These are phyloP conservation scores for Magnusiomyces ingens DNA, from an alignment of 1,139 yeast species.

Conservation along the genomic window DNA sequence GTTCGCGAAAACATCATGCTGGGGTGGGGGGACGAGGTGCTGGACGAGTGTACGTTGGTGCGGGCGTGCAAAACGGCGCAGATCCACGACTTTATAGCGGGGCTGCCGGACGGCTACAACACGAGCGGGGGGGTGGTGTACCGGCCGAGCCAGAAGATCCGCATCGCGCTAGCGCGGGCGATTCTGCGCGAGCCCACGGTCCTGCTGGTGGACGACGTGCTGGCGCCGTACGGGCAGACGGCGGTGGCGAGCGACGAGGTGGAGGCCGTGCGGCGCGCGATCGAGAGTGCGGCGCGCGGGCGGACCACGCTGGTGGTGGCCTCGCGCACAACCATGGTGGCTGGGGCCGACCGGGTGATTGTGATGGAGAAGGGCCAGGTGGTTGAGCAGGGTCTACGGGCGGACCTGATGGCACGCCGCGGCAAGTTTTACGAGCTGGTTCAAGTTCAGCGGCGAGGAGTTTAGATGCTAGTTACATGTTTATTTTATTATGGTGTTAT, in stretches of 20 bases:
- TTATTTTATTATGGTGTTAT: not conserved
- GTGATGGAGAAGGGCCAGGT: slow-evolving; percentile 23
- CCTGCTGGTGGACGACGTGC: slow-evolving; percentile 54
- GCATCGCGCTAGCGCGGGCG: slow-evolving; percentile 72
- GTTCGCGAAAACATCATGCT: slow-evolving; percentile 81
- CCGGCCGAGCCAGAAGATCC: slow-evolving; percentile 19
- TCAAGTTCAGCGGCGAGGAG: slow-evolving; percentile 1
- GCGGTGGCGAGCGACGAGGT: slow-evolving; percentile 4
- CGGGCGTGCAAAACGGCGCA: slow-evolving; percentile 69
- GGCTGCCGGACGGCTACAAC: slow-evolving; percentile 76
- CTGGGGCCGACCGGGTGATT: slow-evolving; percentile 19
- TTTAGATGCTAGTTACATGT: not conserved
- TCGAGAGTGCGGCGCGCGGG: slow-evolving; percentile 42
- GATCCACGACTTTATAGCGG: slow-evolving; percentile 66
- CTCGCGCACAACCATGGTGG: slow-evolving; percentile 66
- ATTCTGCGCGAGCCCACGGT: slow-evolving; percentile 62
- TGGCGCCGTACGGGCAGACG: slow-evolving; percentile 23
- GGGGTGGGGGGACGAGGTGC: slow-evolving; percentile 38
- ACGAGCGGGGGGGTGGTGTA: slow-evolving; percentile 48
- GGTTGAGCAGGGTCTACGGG: slow-evolving; percentile 20
- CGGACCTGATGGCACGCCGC: slow-evolving; percentile 14
- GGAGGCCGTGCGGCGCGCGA: slow-evolving; percentile 48
- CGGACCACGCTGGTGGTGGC: slow-evolving; percentile 75
- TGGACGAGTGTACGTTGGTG: slow-evolving; percentile 52
- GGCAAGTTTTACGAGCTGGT: slow-evolving; percentile 9